Base-by-base conservation (phyloP, 768 basidiomycete species). In the Naganishia antarctica region DNA sequence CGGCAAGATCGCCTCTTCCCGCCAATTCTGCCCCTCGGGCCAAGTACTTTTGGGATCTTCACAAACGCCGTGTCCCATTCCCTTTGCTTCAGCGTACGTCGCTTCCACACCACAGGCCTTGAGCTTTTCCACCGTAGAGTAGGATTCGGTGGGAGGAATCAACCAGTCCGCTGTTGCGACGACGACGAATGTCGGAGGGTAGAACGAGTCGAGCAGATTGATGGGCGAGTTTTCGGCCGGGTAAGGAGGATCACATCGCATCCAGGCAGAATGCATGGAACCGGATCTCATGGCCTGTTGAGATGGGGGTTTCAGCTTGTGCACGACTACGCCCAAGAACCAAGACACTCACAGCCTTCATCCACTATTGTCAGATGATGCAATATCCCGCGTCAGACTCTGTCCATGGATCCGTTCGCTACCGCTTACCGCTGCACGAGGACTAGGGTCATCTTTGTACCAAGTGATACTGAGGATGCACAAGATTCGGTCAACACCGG, bases 1-100 rank as follows among this genome's bases (percentile, higher is more conserved):
- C 13, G 66, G 66, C 62, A 45, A 45, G 21, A 67, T 60, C 13
- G 61, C 47, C 46, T 58, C 62, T 7, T 63, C 59, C 66, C 66
- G 61, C 66, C 66, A 67, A 23, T 47, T 32, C 45, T 63, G 50
- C n/a, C 25, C n/a, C n/a, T 31, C 21, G 59, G 61, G 61, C 43
- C 47, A 63, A 9, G 43, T 43, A 29, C 44, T 51, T 41, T 23
- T 53, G 4, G 61, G 26, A 43, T 65, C 37, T 16, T 68, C 66
- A n/a, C 48, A 58, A n/a, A 64, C 28, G 2, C 57, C 66, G 53
- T 68, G 66, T 3, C 45, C 31, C 63, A 63, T 63, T 23, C 61
- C 63, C 29, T 7, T 43, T n/a, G 62, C 62, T 41, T 64, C 63
- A 37, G 47, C 43, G 31, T 23, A 45, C 21, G 9, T 26, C 18